Conservation (phyloP, 768 basidiomycete species). For the Russula sp. region DNA sequence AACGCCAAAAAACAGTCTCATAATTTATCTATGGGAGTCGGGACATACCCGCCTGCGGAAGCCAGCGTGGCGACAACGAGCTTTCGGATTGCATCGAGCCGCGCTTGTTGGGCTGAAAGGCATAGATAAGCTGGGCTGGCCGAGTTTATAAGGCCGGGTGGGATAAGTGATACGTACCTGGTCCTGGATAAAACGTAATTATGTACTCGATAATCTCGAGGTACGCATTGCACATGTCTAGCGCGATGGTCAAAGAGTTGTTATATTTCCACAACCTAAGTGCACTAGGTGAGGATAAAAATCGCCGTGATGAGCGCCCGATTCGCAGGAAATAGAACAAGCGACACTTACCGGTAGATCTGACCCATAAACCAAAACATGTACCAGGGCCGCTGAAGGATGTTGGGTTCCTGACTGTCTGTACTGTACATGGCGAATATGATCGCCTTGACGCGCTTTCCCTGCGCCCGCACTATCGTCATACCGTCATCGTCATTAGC, state of each 20-base stretch:
- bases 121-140: neutral
- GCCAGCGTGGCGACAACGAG: slow-evolving; percentile 12
- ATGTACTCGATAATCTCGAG: slow-evolving; percentile 42
- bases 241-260: slow-evolving; percentile 51
- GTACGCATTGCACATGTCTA: slow-evolving; percentile 57
- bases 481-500: neutral
- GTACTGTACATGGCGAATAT: slow-evolving; percentile 59
- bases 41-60: slow-evolving; percentile 9
- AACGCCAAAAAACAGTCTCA: neutral
- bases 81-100: slow-evolving; percentile 12
- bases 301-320: too few species aligned
- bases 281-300: slow-evolving; percentile 38
- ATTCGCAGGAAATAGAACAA: too few species aligned
- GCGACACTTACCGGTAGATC: slow-evolving; percentile 46
- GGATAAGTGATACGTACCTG: slow-evolving; percentile 12
- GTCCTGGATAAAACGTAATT: slow-evolving; percentile 21
- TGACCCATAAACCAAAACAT: slow-evolving; percentile 72
- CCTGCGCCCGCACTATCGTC: slow-evolving; percentile 23
- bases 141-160: neutral
- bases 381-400: slow-evolving; percentile 59
- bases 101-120: slow-evolving; percentile 8
- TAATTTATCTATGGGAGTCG: slow-evolving; percentile 10
- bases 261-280: slow-evolving; percentile 57
- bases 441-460: slow-evolving; percentile 48
- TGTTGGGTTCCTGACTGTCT: slow-evolving; percentile 42